Evolutionary conservation across 257 asterid species (phyloP).

Genomic region (Nicotiana knightiana): DNA sequence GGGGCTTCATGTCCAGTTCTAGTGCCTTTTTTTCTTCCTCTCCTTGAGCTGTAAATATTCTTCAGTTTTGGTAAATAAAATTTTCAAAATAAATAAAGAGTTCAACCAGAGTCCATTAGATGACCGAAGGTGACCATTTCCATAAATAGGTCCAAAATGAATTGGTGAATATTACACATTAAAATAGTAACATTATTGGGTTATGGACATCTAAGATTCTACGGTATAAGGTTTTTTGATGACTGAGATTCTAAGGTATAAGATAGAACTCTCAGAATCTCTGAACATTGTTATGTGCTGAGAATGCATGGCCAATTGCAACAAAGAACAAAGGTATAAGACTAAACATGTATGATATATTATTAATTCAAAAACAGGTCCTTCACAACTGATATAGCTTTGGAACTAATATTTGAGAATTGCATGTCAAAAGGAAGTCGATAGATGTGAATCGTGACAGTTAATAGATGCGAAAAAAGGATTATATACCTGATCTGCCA

Average conservation of each 20-base stretch:
- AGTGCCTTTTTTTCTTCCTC: too few relatives aligned
- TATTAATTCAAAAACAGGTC: not conserved
- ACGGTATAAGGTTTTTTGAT: too few relatives aligned
- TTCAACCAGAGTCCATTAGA: not conserved
- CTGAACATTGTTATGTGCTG: not conserved
- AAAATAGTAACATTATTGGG: not conserved
- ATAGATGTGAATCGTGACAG: not conserved
- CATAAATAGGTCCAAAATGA: not conserved
- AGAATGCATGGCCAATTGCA: not conserved
- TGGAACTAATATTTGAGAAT: not conserved
- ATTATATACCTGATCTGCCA: slow-evolving; percentile 78
- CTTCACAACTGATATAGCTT: not conserved
- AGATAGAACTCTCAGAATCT: not conserved
- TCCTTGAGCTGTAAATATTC: too few relatives aligned
- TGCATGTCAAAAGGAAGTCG: not conserved
- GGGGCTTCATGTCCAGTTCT: too few relatives aligned
- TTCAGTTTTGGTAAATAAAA: too few relatives aligned
- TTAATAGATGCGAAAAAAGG: not conserved
- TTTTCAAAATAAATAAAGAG: not conserved
- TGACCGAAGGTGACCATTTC: not conserved
- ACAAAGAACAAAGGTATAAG: not conserved
- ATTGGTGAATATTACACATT: not conserved
- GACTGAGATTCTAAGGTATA: not conserved
- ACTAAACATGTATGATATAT: not conserved
- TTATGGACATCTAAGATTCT: not conserved